Evolutionary conservation across 2,329 filamentous ascomycete species (phyloP).

Genomic region (Colletotrichum musicola): DNA sequence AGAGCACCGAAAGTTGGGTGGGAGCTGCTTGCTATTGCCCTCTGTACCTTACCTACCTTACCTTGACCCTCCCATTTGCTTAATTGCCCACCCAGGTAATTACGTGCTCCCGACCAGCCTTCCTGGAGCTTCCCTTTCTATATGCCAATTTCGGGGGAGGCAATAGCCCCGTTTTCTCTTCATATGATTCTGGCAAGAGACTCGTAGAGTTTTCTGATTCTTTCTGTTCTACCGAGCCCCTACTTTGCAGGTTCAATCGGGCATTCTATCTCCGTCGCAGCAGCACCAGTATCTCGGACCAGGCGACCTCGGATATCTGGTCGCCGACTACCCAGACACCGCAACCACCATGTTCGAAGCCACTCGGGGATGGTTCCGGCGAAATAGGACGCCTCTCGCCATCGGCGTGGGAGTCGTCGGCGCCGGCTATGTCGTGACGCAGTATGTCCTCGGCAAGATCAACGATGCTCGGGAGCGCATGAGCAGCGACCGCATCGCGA

Average conservation of each 20-base stretch:
- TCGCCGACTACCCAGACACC: constrained; percentile 22
- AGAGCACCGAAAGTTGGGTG: background rate
- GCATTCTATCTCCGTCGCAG: background rate
- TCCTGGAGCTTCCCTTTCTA: constrained; percentile 19
- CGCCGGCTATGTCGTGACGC: constrained; percentile 89
- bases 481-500: constrained; percentile 94
- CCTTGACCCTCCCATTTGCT: constrained; percentile 2
- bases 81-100: constrained; percentile 19
- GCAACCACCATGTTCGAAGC: constrained; percentile 70
- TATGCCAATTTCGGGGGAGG: constrained; percentile 25
- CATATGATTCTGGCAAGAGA: constrained; percentile 11
- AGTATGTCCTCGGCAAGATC: constrained; percentile 93
- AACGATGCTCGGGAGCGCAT: constrained; percentile 95
- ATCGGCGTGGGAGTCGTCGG: constrained; percentile 90
- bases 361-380: constrained; percentile 90
- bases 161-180: constrained; percentile 3
- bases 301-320: background rate
- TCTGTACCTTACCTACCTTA: background rate
- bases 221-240: background rate
- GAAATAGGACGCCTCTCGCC: constrained; percentile 90
- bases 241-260: background rate
- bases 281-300: background rate
- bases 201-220: constrained; percentile 4
- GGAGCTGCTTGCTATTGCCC: constrained; percentile 3
- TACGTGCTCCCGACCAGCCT: constrained; percentile 34